phyloP scores from a whole-genome alignment of 2,329 filamentous ascomycete species.

The Pseudogymnoascus sp. region DNA sequence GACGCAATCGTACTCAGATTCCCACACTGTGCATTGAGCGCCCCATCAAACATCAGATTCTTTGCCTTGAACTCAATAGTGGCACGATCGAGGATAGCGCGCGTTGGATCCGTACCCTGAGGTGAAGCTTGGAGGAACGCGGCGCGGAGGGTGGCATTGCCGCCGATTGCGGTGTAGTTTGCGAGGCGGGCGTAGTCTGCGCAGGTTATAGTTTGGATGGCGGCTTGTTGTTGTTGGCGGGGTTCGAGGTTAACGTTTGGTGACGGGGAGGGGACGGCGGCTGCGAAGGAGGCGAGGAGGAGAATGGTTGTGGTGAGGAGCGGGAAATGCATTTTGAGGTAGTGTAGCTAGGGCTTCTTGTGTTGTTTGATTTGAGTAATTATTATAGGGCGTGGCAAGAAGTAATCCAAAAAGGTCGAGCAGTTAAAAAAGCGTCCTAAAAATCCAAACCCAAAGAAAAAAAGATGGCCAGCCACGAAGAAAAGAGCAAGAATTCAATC shows the following conservation, averaged over 20 bases:
- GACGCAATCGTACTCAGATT: constrained; percentile 38
- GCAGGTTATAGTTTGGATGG: constrained; percentile 23
- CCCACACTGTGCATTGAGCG: constrained; percentile 37
- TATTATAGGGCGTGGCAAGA: neutral
- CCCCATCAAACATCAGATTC: constrained; percentile 31
- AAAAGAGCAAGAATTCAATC: constrained; percentile 8
- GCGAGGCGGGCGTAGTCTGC: constrained; percentile 37
- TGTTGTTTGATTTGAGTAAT: neutral
- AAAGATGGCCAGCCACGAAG: constrained; percentile 13
- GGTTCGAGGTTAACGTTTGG: neutral
- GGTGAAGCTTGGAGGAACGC: constrained; percentile 36
- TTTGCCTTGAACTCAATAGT: constrained; percentile 24
- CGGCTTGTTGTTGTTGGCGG: neutral
- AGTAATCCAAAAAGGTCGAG: neutral
- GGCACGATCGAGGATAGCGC: constrained; percentile 35
- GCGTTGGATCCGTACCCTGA: constrained; percentile 32
- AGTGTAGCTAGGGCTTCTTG: neutral
- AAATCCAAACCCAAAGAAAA: neutral
- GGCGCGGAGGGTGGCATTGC: constrained; percentile 38
- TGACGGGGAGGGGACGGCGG: neutral
- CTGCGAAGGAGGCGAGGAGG: constrained; percentile 6
- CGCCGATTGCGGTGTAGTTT: constrained; percentile 39
- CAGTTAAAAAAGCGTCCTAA: neutral
- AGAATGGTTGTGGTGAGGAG: neutral
- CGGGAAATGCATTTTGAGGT: constrained; percentile 8